Base-by-base conservation (phyloP, 1,284 basidiomycete species). In the Meira nashicola region DNA sequence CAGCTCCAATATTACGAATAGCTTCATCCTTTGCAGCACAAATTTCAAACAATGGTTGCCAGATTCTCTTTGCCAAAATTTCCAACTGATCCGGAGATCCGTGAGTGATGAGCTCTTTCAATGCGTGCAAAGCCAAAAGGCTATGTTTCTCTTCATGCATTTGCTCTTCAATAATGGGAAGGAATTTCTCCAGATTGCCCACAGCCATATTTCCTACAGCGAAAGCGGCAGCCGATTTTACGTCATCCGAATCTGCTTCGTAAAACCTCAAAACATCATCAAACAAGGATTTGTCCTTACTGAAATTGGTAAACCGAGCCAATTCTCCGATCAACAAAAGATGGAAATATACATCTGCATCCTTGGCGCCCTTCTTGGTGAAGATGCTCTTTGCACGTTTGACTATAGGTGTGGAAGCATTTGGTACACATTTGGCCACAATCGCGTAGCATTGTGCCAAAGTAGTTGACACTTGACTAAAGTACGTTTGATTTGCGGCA, bases 81-180 rank as follows among this genome's bases (percentile, higher is more conserved):
- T 90, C 89, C 21, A 97, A 85, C 74, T 93, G 89, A 0, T 85
- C 85, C 58, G 86, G 83, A 5, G 89, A 87, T 57, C 89, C 90
- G 79, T 97, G 90, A 0, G 89, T 89, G 57, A 96, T 92, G 57
- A 96, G 89, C 83, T 98, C 95, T 80, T 96, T 96, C 40, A 97
- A 82, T 11, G 93, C 90, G 71, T 96, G 90, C 49, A 98, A 83
- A 14, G 92, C 87, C 17, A 96, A 80, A 44, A 67, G 61, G 2
- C 60, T 48, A 23, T 52, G 58, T 8, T 67, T 63, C 46, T 63
- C 84, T 65, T 90, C 84, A 15, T 54, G 54, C 43, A 95, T 86
- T 66, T 90, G 84, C 67, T 87, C 86, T 67, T 95, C 85, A 65
- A 98, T 88, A 11, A 83, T 82, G 12, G 92, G 92, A 7, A 98